phyloP scores from a whole-genome alignment of 1,139 yeast species.

The Blastobotrys serpentis region DNA sequence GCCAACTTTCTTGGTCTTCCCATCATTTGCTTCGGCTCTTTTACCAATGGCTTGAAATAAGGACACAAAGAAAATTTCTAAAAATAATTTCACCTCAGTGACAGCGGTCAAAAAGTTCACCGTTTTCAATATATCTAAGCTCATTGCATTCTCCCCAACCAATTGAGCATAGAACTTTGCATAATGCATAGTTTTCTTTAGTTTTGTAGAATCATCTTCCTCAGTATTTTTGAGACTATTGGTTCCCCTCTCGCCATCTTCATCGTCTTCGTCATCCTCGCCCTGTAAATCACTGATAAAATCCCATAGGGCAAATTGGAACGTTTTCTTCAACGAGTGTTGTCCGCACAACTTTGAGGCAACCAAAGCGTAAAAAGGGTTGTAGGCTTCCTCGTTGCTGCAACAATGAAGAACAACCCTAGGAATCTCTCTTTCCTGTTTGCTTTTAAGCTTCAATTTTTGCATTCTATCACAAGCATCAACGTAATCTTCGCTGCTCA shows the following conservation, averaged over 20 bases:
- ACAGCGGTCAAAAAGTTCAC: conserved; percentile 74
- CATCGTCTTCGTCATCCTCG: conserved; percentile 45
- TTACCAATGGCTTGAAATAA: conserved; percentile 66
- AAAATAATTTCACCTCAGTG: conserved; percentile 61
- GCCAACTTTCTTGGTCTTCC: conserved; percentile 28
- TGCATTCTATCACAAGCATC: conserved; percentile 84
- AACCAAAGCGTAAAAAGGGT: conserved; percentile 84
- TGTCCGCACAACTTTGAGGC: conserved; percentile 73
- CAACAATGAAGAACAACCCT: conserved; percentile 83
- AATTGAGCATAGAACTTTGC: conserved; percentile 79
- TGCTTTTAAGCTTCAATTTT: conserved; percentile 70
- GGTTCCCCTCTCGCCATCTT: conserved; percentile 27
- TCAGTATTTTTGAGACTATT: conserved; percentile 26
- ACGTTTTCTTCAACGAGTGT: conserved; percentile 68
- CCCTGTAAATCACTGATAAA: conserved; percentile 68
- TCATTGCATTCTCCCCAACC: conserved; percentile 68
- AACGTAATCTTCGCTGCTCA: conserved; percentile 90
- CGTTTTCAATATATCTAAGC: conserved; percentile 69
- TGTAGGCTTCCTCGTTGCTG: conserved; percentile 76
- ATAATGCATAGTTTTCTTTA: conserved; percentile 63
- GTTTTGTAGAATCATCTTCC: conserved; percentile 47
- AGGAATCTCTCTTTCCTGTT: conserved; percentile 89
- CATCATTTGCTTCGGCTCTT: conserved; percentile 42
- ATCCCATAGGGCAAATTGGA: conserved; percentile 92
- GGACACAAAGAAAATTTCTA: conserved; percentile 71